Conservation (phyloP, 108 stramenopile genomes). For the Nannochloropsis granulata region DNA sequence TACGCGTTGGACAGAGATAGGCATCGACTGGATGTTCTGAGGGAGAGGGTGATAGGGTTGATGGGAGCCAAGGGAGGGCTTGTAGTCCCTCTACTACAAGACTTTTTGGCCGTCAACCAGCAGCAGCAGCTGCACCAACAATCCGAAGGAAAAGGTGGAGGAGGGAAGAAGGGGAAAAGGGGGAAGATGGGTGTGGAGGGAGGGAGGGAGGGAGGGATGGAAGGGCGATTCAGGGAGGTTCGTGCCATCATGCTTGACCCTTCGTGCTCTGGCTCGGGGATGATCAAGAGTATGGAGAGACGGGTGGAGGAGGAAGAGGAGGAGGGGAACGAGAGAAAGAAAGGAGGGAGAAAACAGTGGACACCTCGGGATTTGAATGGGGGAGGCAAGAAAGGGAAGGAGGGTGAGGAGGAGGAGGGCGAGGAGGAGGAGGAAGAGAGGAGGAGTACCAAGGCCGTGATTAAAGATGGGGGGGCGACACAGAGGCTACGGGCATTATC, state of each 20-base stretch:
- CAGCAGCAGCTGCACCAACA: slow-evolving; percentile 12
- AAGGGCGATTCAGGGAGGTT: slow-evolving; percentile 43
- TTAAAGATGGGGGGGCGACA: neutral
- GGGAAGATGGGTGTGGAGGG: neutral
- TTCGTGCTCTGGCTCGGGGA: slow-evolving; percentile 93
- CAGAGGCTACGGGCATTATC: slow-evolving; percentile 53
- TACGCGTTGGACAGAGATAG: slow-evolving; percentile 75
- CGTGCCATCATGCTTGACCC: slow-evolving; percentile 84
- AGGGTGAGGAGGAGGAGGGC: slow-evolving; percentile 16
- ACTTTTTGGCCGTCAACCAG: slow-evolving; percentile 65
- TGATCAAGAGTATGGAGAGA: slow-evolving; percentile 55
- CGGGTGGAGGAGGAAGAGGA: slow-evolving; percentile 15
- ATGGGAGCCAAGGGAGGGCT: slow-evolving; percentile 3
- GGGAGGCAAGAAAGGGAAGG: neutral
- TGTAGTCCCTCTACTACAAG: slow-evolving; percentile 46
- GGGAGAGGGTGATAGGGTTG: slow-evolving; percentile 43
- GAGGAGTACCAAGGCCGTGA: neutral
- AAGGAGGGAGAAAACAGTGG: neutral
- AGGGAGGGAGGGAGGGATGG: neutral
- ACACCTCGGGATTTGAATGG: neutral
- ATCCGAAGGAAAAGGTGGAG: neutral
- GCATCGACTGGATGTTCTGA: slow-evolving; percentile 52
- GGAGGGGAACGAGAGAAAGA: neutral
- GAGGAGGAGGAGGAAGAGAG: slow-evolving; percentile 2
- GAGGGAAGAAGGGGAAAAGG: neutral